Conservation (phyloP, 257 asterid species). For the Petunia axillaris region DNA sequence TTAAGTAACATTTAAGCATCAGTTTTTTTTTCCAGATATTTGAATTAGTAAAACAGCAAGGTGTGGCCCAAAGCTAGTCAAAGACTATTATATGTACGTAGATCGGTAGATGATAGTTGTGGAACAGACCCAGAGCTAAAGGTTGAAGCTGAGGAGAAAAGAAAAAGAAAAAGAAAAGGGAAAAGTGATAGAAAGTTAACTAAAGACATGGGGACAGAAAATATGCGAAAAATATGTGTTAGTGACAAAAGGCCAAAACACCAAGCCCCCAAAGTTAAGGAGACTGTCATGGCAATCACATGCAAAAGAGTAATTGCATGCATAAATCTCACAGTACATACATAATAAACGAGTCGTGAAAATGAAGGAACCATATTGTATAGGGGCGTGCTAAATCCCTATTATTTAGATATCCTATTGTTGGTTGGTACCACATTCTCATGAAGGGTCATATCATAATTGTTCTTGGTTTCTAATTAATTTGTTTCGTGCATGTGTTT, state of each 20-base stretch:
- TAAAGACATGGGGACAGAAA: neutral
- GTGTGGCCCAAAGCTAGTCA: neutral
- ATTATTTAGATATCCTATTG: neutral
- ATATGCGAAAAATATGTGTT: neutral
- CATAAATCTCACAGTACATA: neutral
- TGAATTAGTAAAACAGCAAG: neutral
- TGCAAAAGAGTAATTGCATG: conserved; percentile 21
- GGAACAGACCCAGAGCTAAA: neutral
- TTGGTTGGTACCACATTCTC: conserved; percentile 4
- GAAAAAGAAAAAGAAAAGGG: neutral
- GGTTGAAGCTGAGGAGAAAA: neutral
- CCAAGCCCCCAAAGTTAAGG: conserved; percentile 6
- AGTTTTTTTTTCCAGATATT: neutral
- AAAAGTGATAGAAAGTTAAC: neutral
- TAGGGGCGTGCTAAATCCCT: neutral
- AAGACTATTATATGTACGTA: neutral
- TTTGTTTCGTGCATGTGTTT: neutral
- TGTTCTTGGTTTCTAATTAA: neutral
- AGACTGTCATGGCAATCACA: conserved; percentile 14
- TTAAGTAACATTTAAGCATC: neutral
- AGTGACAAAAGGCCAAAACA: conserved; percentile 8
- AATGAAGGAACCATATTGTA: conserved; percentile 11
- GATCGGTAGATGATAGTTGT: neutral
- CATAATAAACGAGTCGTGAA: conserved; percentile 1
- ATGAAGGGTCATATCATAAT: neutral